Evolutionary conservation across 2,329 filamentous ascomycete species (phyloP), one percentile per base, ranked within the genome.

Genomic region (Fusarium burgessii): DNA sequence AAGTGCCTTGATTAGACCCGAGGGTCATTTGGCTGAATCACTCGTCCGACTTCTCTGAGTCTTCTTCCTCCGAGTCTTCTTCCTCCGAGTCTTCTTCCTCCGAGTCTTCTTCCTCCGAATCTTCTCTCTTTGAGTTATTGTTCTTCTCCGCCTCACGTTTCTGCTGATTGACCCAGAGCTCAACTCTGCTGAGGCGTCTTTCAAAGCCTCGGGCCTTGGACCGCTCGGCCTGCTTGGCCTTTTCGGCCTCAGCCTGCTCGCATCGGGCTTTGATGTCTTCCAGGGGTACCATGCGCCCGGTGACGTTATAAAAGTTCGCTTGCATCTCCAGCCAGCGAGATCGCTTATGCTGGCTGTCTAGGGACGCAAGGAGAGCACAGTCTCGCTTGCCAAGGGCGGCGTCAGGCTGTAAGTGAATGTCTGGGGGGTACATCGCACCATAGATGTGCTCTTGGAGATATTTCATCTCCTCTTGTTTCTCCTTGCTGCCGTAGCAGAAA

Each of bases 271-370:
- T 78, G 47, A 85, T 78, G n/a, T 80, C 70, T 36, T 80, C 77
- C 11, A 82, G 70, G 2, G 82, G 79, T 1, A 84, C 74, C 77
- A 83, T 79, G 10, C 80, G 76, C 7, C 83, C 83, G 0, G 83
- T 84, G 46, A 75, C 80, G 62, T 84, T 84, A 73, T 77, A 81
- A 58, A 85, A 84, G 51, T 80, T 80, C 33, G 82, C 81, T 66
- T 85, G 83, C 75, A 84, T 80, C 64, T 84, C 80, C 1, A 84
- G 75, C 80, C 81, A 84, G 27, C 77, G 77, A 32, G 75, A 75
- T 23, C 66, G 73, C 49, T 78, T 76, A 40, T 78, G 76, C 55
- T 77, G 77, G 63, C 77, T 78, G 32, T 81, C 78, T 4, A 82
- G 70, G 10, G 78, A 60, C 4, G 77, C 81, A 7, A 85, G 77